These are phyloP conservation scores for Hymenoscyphus scutula DNA, from an alignment of 2,329 filamentous ascomycete genomes.

Conservation along the genomic window DNA sequence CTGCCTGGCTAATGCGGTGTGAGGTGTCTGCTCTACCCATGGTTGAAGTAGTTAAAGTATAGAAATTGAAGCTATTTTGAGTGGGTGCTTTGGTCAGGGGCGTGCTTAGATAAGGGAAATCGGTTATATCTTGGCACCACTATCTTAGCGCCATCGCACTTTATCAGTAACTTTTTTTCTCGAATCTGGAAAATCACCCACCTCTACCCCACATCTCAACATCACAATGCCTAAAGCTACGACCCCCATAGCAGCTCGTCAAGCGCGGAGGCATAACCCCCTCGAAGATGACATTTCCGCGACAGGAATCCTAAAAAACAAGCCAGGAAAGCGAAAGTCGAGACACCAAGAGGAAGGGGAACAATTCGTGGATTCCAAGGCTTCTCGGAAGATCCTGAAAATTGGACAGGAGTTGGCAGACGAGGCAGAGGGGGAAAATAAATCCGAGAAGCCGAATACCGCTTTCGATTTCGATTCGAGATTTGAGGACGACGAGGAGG, in stretches of 20 bases:
- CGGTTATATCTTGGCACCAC: neutral
- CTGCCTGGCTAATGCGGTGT: no score
- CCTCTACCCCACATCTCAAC: neutral
- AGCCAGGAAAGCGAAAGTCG: constrained; percentile 68
- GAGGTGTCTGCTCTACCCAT: no score
- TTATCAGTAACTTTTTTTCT: constrained; percentile 17
- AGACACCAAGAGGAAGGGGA: constrained; percentile 60
- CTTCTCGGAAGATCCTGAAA: constrained; percentile 82
- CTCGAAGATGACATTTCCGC: constrained; percentile 83
- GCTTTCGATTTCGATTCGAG: constrained; percentile 80
- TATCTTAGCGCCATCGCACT: constrained; percentile 17
- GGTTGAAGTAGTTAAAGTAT: no score
- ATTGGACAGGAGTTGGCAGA: constrained; percentile 87
- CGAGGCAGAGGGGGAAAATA: constrained; percentile 63
- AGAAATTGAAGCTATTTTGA: no score
- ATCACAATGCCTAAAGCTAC: constrained; percentile 74
- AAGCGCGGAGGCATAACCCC: constrained; percentile 77
- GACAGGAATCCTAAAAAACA: constrained; percentile 67
- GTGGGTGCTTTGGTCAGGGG: no score
- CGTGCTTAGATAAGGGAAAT: no score
- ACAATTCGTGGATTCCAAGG: constrained; percentile 80
- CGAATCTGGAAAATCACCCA: constrained; percentile 4
- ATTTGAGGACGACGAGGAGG: constrained; percentile 56
- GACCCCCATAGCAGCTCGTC: constrained; percentile 54
- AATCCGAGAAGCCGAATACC: constrained; percentile 48